Evolutionary conservation across 805 yeast genomes (phyloP), one percentile per base, ranked within the genome.

Genomic region (Diddensiella santjacobensis): DNA sequence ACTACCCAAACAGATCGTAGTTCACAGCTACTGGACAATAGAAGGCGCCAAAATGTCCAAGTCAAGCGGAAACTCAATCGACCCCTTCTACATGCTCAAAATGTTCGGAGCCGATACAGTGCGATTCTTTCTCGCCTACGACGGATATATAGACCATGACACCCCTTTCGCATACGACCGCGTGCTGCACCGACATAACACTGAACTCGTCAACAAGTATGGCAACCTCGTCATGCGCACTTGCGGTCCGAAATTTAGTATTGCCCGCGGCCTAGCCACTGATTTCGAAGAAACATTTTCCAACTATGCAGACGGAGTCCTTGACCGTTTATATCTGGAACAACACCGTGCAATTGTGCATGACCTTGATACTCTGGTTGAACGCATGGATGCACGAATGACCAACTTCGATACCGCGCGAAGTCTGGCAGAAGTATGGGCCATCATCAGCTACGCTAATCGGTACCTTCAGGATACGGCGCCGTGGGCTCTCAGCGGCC

Each of bases 11-110:
- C 83, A 81, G 49, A 77, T 93, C 2, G 74, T 89, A 3, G 96
- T 93, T 1, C 99, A 93, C 69, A 83, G 95, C 3, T 99, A 93
- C 65, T 93, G 98, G 98, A 71, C 90, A 19, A 78, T 84, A 65
- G 84, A 81, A 29, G 98, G 98, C 0, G 71, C 80, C 39, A 93
- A 93, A 62, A 93, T 93, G 99, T 86, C 96, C 44, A 93, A 93
- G 59, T 83, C 95, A 48, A 69, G 81, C 47, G 96, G 97, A 0
- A 93, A 93, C 62, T 97, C 91, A 6, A 95, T 91, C 3, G 97
- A 93, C 59, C 99, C 99, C 0, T 61, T 85, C 17, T 77, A 70
- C n/a, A 72, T 83, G 24, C 71, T 79, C 19, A 71, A 77, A 0
- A 64, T 72, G 37, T 87, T 84, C 58, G 96, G 89, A 0, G 64